phyloP scores from a whole-genome alignment of 768 basidiomycete species.

The Tephrocybe sp. region DNA sequence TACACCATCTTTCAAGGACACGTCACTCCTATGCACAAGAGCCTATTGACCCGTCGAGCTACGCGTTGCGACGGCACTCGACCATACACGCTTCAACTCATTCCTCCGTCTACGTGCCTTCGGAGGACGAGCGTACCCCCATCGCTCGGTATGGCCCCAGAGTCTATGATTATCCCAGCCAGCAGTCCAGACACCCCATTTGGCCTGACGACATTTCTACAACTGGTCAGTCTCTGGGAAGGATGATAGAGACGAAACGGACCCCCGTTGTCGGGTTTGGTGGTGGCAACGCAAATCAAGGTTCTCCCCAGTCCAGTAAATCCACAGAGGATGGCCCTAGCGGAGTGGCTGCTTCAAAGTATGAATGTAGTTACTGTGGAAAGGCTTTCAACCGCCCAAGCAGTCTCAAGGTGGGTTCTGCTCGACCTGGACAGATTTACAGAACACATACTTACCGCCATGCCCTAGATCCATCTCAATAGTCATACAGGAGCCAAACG shows the following conservation, averaged over 20 bases:
- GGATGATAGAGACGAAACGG: conserved; percentile 14
- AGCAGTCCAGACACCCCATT: not conserved
- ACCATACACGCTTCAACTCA: no score
- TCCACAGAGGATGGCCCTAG: conserved; percentile 12
- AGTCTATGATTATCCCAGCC: not conserved
- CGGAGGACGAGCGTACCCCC: conserved; percentile 5
- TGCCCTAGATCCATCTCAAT: conserved; percentile 72
- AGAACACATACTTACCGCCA: conserved; percentile 7
- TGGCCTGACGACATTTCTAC: conserved; percentile 14
- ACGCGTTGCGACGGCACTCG: conserved; percentile 1
- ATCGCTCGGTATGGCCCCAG: not conserved
- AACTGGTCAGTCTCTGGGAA: not conserved
- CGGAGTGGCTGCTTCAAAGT: conserved; percentile 46
- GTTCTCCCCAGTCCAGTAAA: not conserved
- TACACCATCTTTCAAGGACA: conserved; percentile 1
- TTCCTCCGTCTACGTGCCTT: not conserved
- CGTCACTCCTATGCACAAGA: not conserved
- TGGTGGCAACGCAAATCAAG: conserved; percentile 2
- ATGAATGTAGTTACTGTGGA: conserved; percentile 77
- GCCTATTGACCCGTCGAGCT: not conserved
- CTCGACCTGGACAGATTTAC: conserved; percentile 13
- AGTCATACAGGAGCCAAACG: conserved; percentile 87
- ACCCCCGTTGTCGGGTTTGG: conserved; percentile 15
- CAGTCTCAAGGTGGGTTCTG: conserved; percentile 64
- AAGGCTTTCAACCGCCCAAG: conserved; percentile 84